These are phyloP conservation scores for Acanthamoeba rhysodes DNA, from an alignment of 208 protist species.

Conservation along the genomic window DNA sequence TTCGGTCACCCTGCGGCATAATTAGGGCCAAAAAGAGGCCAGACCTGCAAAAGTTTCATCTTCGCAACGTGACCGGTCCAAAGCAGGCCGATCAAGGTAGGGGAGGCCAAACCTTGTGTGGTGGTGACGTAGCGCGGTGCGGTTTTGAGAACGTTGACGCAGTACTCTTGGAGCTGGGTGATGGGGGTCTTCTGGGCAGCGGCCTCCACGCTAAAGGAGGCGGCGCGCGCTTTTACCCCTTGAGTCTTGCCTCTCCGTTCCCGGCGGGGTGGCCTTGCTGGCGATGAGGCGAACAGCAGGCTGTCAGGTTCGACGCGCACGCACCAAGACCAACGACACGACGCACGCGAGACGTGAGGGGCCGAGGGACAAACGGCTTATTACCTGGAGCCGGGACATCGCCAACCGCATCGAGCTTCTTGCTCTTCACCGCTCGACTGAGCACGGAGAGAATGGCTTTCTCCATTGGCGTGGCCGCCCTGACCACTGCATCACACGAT, in stretches of 20 bases:
- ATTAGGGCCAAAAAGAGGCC: too few relatives aligned
- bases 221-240: neutral
- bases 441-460: conserved; percentile 22
- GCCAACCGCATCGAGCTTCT: neutral
- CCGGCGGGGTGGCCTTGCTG: too few relatives aligned
- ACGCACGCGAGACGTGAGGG: too few relatives aligned
- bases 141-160: conserved; percentile 31
- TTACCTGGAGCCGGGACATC: neutral
- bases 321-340: too few relatives aligned
- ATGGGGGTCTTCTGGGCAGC: conserved; percentile 34
- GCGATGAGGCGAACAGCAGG: too few relatives aligned
- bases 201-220: neutral
- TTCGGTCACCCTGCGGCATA: too few relatives aligned
- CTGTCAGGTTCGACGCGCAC: too few relatives aligned
- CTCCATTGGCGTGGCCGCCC: neutral
- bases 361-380: neutral
- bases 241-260: neutral
- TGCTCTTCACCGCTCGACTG: conserved; percentile 36
- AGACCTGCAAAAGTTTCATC: too few relatives aligned
- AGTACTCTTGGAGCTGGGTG: conserved; percentile 66
- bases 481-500: neutral
- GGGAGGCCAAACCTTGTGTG: neutral
- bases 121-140: conserved; percentile 34
- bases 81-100: too few relatives aligned
- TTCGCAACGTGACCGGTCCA: too few relatives aligned